Evolutionary conservation across 2,329 filamentous ascomycete genomes (phyloP), one percentile per base, ranked within the genome.

Genomic region (Nannizziopsis barbatae): DNA sequence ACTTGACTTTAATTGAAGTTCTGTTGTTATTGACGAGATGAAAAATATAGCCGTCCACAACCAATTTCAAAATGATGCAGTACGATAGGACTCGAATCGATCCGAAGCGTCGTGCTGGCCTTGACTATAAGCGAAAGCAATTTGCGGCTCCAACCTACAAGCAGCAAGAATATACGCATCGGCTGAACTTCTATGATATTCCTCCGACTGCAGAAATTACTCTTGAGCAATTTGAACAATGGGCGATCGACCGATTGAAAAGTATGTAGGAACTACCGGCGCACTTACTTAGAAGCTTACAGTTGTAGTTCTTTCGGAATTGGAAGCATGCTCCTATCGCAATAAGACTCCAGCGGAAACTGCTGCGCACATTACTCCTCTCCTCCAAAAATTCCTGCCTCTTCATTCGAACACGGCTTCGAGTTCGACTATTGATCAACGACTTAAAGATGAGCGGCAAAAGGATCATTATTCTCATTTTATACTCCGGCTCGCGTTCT

Each of bases 381-480:
- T 95, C 39, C 77, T 96, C 44, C 80, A 89, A 52, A 95, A 95
- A 69, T 85, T 87, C 65, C 75, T 95, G 3, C 84, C 85, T 0
- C 79, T 95, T 14, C 80, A 82, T 53, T 76, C 83, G 38, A 90
- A 88, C 60, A 83, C 79, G 48, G 85, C 85, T 1, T 69, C 72
- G 17, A 70, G 71, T 11, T 71, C 72, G 60, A 52, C 75, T 65
- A 38, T 69, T 64, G 55, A 76, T 71, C 59, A 65, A 38, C 62
- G 65, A 27, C 68, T 90, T 11, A 75, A 77, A 18, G 69, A 78
- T 31, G 86, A 98, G 68, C 77, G 90, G 22, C 85, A 90, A 65
- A 93, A 92, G 63, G 92, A 98, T 59, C 92, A 98, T 68, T 98
- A 96, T 68, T 92, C 86, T 49, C 92, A 98, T 66, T 98, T 95